Evolutionary conservation across 805 yeast genomes (phyloP).

Genomic region (Vanderwaltozyma tropicalis): DNA sequence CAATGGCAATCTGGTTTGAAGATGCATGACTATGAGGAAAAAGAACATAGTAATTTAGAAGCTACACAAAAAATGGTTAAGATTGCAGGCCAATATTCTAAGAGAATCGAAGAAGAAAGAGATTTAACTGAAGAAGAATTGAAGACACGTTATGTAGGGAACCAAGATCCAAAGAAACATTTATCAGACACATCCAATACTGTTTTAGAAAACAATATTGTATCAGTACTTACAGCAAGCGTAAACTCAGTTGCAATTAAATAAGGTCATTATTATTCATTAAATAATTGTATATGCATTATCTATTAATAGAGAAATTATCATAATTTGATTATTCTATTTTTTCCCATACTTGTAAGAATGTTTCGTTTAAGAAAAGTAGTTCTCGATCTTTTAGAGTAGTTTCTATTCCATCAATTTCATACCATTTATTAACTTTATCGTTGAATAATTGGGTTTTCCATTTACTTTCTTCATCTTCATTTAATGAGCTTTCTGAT

Average conservation of each 20-base stretch:
- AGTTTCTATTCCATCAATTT: slow-evolving; percentile 43
- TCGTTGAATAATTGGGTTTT: slow-evolving; percentile 39
- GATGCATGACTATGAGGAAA: slow-evolving; percentile 63
- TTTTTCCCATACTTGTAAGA: slow-evolving; percentile 58
- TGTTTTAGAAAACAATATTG: slow-evolving; percentile 82
- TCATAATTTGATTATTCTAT: background rate
- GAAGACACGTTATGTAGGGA: slow-evolving; percentile 93
- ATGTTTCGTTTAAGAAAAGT: slow-evolving; percentile 50
- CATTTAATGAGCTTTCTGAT: slow-evolving; percentile 18
- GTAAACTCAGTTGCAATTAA: slow-evolving; percentile 85
- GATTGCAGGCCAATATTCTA: slow-evolving; percentile 81
- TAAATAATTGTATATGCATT: too few relatives aligned
- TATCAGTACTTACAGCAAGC: slow-evolving; percentile 76
- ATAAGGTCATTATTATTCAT: slow-evolving; percentile 23
- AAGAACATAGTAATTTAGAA: slow-evolving; percentile 65
- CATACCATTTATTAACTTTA: slow-evolving; percentile 42
- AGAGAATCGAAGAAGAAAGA: slow-evolving; percentile 84
- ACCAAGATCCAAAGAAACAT: slow-evolving; percentile 98
- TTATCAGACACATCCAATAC: slow-evolving; percentile 78
- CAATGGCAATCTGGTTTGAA: slow-evolving; percentile 92
- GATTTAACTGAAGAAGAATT: slow-evolving; percentile 80
- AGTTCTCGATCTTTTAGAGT: slow-evolving; percentile 43
- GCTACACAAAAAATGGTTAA: slow-evolving; percentile 73
- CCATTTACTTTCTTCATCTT: slow-evolving; percentile 33
- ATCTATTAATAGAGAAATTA: too few relatives aligned